Evolutionary conservation across 148 eudicot species (phyloP).

Genomic region (Camellia japonica): DNA sequence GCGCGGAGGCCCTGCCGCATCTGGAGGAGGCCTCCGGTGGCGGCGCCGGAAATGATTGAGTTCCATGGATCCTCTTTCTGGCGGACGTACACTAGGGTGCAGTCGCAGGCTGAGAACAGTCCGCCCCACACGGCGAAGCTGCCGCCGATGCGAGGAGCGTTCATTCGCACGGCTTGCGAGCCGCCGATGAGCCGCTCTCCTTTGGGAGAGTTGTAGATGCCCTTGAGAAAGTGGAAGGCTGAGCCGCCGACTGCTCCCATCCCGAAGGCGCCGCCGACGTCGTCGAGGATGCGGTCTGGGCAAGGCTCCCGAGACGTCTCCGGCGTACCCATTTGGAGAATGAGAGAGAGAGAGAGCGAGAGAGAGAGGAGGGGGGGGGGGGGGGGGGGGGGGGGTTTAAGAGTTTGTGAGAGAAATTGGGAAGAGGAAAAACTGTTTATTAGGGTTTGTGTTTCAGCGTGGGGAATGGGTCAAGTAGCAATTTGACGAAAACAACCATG

Average conservation of each 20-base stretch:
- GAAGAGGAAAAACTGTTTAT: too few relatives aligned
- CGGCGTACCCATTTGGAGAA: slow-evolving; percentile 52
- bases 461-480: neutral
- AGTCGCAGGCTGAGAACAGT: slow-evolving; percentile 63
- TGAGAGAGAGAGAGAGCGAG: neutral
- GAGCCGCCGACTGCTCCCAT: slow-evolving; percentile 76
- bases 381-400: too few relatives aligned
- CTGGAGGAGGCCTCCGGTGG: slow-evolving; percentile 60
- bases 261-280: slow-evolving; percentile 68
- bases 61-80: slow-evolving; percentile 90
- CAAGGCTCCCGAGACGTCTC: slow-evolving; percentile 73
- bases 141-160: slow-evolving; percentile 61
- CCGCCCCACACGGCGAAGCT: slow-evolving; percentile 81
- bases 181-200: slow-evolving; percentile 63
- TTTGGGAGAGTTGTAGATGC: slow-evolving; percentile 43
- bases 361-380: too few relatives aligned
- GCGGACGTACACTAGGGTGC: slow-evolving; percentile 57
- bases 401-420: neutral
- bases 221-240: slow-evolving; percentile 67
- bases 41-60: slow-evolving; percentile 65
- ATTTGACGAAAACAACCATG: too few relatives aligned
- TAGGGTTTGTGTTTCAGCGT: neutral
- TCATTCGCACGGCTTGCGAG: slow-evolving; percentile 49
- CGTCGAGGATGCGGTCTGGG: slow-evolving; percentile 80
- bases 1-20: slow-evolving; percentile 53